Evolutionary conservation across 164 flowering plant genomes (phyloP), one percentile per base, ranked within the genome.

Genomic region (Santalum album): DNA sequence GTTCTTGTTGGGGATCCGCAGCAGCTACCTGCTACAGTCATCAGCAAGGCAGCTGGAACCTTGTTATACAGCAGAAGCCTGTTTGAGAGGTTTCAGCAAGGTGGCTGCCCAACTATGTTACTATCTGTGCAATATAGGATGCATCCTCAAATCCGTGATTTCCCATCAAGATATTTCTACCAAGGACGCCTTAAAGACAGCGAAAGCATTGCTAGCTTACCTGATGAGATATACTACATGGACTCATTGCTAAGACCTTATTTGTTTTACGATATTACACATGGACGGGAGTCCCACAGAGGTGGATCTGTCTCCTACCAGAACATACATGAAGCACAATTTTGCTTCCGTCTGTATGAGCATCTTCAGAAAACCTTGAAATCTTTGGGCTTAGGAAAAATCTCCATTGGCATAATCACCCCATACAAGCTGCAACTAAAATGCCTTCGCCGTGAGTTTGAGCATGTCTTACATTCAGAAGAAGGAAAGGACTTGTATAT

Each of bases 1-100:
- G 98, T 92, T 61, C 96, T 92, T 70, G 98, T 92, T 53, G 98
- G 96, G 47, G 98, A 92, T 72, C 98, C 96, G 7, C 98, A 92
- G 76, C 98, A 92, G 72, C 98, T 92, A 62, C 96, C 98, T 43
- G 96, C 98, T 17, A 92, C 98, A 44, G 95, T 89, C 29, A 92
- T 92, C 32, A 92, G 98, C 80, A 84, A 86, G 71, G 96, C 96
- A 24, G 96, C 98, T 58, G 94, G 96, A 43, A 84, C 94, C 21
- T 67, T 92, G 62, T 53, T 89, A 55, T 92, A 92, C 69, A 89
- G 96, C 66, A 71, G 96, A 67, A 92, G 98, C 25, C 91, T 92
- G 29, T 89, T 92, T 59, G 98, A 92, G 71, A 81, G 96, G 68
- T 91, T 91, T 62, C 98, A 91, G 65, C 95, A 74, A 66, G 95